Base-by-base conservation (phyloP, 2,329 filamentous ascomycete species). In the Cryphonectria parasitica region DNA sequence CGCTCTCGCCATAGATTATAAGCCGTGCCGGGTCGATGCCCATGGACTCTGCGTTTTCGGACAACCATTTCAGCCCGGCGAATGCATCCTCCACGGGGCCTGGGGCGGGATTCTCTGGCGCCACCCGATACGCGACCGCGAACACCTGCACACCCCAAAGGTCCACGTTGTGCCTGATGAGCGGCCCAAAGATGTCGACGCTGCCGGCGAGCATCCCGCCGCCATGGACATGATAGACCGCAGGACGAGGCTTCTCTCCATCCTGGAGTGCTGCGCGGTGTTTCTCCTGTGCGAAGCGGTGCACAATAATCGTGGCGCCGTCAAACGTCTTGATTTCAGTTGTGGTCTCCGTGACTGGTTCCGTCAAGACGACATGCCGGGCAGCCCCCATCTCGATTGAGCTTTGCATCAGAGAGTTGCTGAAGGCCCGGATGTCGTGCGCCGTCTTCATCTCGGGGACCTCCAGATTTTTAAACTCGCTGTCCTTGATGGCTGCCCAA, bases 71-170 rank as follows among this genome's bases (percentile, higher is more conserved):
- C 15, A 70, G 54, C n/a, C 60, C 61, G 6, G 68, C 68, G 25
- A 60, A 68, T 28, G 45, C 19, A 73, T 86, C 84, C 66, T 83
- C 74, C 5, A 84, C 75, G 13, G 79, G 78, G 8, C 72, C 76
- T 0, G 84, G 84, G 67, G 83, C 84, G 43, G 77, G 78, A 69
- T 83, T 77, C 71, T 85, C 83, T 0, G 84, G 84, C 6, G 82
- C 83, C 15, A 86, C 78, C 0, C 84, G 76, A 72, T 86, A 86
- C 64, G 83, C 83, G 5, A 85, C 80, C 71, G 82, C 64, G n/a
- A 70, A 66, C 6, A 64, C 62, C 43, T 70, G 68, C 6, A 68
- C 45, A 34, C 43, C 68, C 41, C 64, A 64, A 19, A 45, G 13
- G 8, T 17, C 61, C 13, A 62, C 62, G 62, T 49, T 61, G 22